Evolutionary conservation across 164 flowering plant genomes (phyloP).

Genomic region (Pachysandra terminalis): DNA sequence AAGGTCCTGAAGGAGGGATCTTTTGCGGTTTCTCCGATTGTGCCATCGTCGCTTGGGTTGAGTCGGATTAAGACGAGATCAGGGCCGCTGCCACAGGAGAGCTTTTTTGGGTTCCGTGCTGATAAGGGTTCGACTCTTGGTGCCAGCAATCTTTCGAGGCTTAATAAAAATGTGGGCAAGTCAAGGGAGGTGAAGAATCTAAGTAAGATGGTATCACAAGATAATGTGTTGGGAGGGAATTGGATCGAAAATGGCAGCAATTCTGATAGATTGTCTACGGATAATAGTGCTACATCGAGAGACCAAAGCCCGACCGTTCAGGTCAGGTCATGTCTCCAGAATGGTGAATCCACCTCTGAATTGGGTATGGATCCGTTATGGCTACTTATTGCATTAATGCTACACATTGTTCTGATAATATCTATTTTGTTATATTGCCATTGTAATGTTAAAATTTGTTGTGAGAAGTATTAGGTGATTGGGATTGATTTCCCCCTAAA

Average conservation of each 20-base stretch:
- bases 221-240: slow-evolving; percentile 12
- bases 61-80: slow-evolving; percentile 93
- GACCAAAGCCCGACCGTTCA: slow-evolving; percentile 56
- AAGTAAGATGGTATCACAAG: slow-evolving; percentile 31
- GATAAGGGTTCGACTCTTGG: slow-evolving; percentile 53
- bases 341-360: slow-evolving; percentile 31
- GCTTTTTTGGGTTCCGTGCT: slow-evolving; percentile 59
- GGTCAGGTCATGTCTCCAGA: slow-evolving; percentile 38
- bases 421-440: too few relatives aligned
- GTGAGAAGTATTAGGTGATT: too few relatives aligned
- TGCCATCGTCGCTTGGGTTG: slow-evolving; percentile 85
- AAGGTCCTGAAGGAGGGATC: slow-evolving; percentile 27
- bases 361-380: too few relatives aligned
- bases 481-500: too few relatives aligned
- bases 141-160: slow-evolving; percentile 65
- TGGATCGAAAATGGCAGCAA: slow-evolving; percentile 41
- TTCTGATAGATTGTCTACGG: slow-evolving; percentile 49
- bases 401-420: too few relatives aligned
- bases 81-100: slow-evolving; percentile 96
- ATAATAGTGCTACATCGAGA: slow-evolving; percentile 41
- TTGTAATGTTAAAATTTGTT: too few relatives aligned
- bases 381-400: too few relatives aligned
- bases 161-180: slow-evolving; percentile 22
- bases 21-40: slow-evolving; percentile 56
- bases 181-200: slow-evolving; percentile 29